Evolutionary conservation across 768 basidiomycete species (phyloP).

Genomic region (Psilocybe cubensis): DNA sequence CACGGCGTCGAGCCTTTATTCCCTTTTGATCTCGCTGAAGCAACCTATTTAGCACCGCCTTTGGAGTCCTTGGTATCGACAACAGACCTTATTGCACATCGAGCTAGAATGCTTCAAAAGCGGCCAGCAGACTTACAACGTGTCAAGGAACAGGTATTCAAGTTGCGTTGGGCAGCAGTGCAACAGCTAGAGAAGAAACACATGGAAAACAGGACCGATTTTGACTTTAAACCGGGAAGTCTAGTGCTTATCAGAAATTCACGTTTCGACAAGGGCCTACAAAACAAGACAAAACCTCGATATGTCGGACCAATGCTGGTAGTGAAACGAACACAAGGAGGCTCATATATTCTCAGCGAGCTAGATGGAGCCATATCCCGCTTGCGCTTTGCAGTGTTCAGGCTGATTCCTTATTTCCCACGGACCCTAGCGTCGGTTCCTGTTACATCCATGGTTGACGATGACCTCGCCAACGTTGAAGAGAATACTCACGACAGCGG

Average conservation of each 20-base stretch:
- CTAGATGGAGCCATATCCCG: constrained; percentile 31
- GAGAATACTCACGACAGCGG: constrained; percentile 7
- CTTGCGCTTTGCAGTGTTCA: constrained; percentile 26
- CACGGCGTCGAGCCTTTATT: constrained; percentile 35
- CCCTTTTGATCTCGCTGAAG: constrained; percentile 18
- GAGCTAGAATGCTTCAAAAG: constrained; percentile 7
- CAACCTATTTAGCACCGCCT: constrained; percentile 5
- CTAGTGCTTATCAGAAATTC: constrained; percentile 40
- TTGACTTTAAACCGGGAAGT: constrained; percentile 28
- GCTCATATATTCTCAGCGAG: constrained; percentile 33
- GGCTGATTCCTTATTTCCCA: constrained; percentile 29
- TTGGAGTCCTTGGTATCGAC: constrained; percentile 3
- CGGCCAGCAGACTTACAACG: constrained; percentile 4
- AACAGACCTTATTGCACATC: constrained; percentile 7
- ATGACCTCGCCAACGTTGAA: constrained; percentile 2
- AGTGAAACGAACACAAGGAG: constrained; percentile 25
- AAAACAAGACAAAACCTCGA: constrained; percentile 32
- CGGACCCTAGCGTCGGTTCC: constrained; percentile 8
- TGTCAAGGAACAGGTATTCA: constrained; percentile 3
- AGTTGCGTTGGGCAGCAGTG: constrained; percentile 8
- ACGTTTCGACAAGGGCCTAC: constrained; percentile 27
- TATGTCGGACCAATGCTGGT: constrained; percentile 44
- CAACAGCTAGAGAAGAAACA: constrained; percentile 27
- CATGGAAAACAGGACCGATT: constrained; percentile 19
- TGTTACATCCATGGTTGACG: constrained; percentile 11